Base-by-base conservation (phyloP, 441 rosid genomes). In the Populus hybrid region DNA sequence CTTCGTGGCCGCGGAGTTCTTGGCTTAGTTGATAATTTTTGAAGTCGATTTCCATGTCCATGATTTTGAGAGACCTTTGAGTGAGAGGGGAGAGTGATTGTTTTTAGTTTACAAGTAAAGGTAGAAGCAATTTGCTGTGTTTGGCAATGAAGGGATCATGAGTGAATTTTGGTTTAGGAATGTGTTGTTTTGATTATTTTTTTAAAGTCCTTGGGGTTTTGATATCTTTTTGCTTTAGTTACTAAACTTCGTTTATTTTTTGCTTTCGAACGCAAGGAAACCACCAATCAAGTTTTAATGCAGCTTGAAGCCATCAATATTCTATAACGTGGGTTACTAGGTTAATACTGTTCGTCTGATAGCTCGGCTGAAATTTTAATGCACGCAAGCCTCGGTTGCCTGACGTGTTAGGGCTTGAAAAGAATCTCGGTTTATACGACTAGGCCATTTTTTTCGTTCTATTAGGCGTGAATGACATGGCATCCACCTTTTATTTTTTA, bases 1-100 rank as follows among this genome's bases (percentile, higher is more conserved):
- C 98, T 76, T 92, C 97, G 85, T 94, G 99, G 74, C 97, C 99
- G 21, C 83, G 91, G 68, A 94, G 93, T 76, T 92, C 91, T 78
- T 91, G 91, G 75, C 98, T 88, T 42, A 94, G 87, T 69, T 79
- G 82, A 82, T 97, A 97, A 20, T 85, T 91, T 56, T 84, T 84
- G 83, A 86, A 89, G 86, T 97, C 98, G 84, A 90, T 84, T 24
- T 92, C 97, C 95, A 91, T 89, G 8, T 71, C 77, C 81, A 71
- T 77, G 40, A 40, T 23, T 66, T 64, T 28, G 11, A n/a, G n/a
- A 26, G 50, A 18, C 1, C 23, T 14, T 23, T 6, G 21, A 38
- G 35, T 1, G 50, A 23, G 40, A 10, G 11, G 35, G 28, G 33
- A 9, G n/a, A 20, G n/a, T 42, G 38, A 38, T 10, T 26, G 61